phyloP scores from a whole-genome alignment of 805 yeast species.

The Jamesozyma piceae region DNA sequence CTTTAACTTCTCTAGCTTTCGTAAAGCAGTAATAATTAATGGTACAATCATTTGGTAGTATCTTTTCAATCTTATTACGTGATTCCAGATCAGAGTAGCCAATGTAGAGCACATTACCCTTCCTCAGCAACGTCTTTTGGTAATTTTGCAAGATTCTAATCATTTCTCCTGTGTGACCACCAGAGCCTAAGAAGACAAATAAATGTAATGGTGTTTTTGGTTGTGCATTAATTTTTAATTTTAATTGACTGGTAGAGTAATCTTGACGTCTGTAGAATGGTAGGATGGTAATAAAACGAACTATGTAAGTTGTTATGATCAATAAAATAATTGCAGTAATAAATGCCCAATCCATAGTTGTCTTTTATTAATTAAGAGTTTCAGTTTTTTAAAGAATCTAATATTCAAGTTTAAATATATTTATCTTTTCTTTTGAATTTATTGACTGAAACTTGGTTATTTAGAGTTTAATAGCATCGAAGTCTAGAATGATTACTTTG shows the following conservation, averaged over 20 bases:
- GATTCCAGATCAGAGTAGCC: slow-evolving; percentile 31
- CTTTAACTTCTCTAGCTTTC: slow-evolving; percentile 34
- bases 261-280: background rate
- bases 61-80: slow-evolving; percentile 31
- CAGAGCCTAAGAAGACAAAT: slow-evolving; percentile 79
- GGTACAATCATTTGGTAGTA: slow-evolving; percentile 3
- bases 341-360: background rate
- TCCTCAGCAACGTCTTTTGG: slow-evolving; percentile 36
- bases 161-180: slow-evolving; percentile 97
- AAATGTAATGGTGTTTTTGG: slow-evolving; percentile 20
- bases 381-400: no score
- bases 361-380: no score
- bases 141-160: slow-evolving; percentile 47
- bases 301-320: background rate
- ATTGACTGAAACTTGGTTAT: no score
- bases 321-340: background rate
- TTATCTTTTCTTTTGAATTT: no score
- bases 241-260: background rate
- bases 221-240: background rate
- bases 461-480: no score
- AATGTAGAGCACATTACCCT: slow-evolving; percentile 33
- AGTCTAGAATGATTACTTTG: no score
- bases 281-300: background rate
- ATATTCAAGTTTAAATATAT: no score
- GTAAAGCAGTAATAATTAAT: slow-evolving; percentile 19